These are phyloP conservation scores for Mesostigma viride DNA, from an alignment of 139 green algal species.

Conservation along the genomic window DNA sequence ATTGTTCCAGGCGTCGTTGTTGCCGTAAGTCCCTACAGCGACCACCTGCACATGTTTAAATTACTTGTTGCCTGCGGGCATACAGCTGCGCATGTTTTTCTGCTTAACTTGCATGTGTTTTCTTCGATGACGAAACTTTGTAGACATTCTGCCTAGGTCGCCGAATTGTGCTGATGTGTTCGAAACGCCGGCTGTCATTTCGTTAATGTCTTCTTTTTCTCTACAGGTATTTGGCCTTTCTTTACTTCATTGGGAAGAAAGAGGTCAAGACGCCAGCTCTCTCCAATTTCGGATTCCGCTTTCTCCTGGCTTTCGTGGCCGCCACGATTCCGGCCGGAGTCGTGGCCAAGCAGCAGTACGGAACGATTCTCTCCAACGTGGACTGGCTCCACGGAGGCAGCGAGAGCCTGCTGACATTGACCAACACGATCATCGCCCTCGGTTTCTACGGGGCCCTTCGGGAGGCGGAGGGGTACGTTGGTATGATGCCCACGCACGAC, in stretches of 20 bases:
- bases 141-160: no score
- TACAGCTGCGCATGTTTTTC: no score
- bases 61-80: no score
- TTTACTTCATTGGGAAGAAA: conserved; percentile 14
- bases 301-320: conserved; percentile 28
- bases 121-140: no score
- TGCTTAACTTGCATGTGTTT: no score
- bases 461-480: background rate
- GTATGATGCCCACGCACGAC: no score
- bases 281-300: conserved; percentile 15
- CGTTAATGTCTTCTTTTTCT: no score
- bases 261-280: conserved; percentile 17
- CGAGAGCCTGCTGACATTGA: conserved; percentile 21
- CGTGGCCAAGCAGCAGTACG: conserved; percentile 22
- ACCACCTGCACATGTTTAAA: no score
- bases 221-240: conserved; percentile 24
- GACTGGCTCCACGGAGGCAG: conserved; percentile 26
- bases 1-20: no score
- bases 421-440: conserved; percentile 26
- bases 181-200: no score
- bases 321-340: conserved; percentile 30
- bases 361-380: conserved; percentile 27
- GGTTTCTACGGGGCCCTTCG: conserved; percentile 16
- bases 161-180: no score
- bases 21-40: no score